phyloP scores from a whole-genome alignment of 2,329 filamentous ascomycete species.

The Pseudonectria foliicola region DNA sequence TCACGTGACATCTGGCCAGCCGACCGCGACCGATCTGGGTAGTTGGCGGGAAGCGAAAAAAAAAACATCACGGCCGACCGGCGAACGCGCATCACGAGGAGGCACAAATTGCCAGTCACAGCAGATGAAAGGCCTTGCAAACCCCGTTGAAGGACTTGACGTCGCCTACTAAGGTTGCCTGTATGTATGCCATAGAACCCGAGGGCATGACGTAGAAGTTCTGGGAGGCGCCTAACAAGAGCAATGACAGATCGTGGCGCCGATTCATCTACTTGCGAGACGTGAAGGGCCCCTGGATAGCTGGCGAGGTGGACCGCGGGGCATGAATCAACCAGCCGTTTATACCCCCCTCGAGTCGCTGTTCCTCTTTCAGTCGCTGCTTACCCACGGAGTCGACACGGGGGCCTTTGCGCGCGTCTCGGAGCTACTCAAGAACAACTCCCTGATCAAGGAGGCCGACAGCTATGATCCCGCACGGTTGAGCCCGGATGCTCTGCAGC shows the following conservation, averaged over 20 bases:
- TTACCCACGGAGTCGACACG: slow-evolving; percentile 57
- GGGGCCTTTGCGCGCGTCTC: slow-evolving; percentile 66
- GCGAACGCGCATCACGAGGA: slow-evolving; percentile 16
- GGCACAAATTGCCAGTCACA: slow-evolving; percentile 15
- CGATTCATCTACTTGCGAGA: slow-evolving; percentile 45
- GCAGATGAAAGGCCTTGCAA: slow-evolving; percentile 24
- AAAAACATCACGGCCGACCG: slow-evolving; percentile 15
- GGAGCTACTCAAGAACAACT: slow-evolving; percentile 65
- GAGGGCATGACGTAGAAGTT: slow-evolving; percentile 22
- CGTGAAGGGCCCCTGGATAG: slow-evolving; percentile 48
- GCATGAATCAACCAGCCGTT: slow-evolving; percentile 51
- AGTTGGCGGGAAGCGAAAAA: slow-evolving; percentile 9
- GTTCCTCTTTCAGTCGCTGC: slow-evolving; percentile 74
- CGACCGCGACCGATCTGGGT: slow-evolving; percentile 14
- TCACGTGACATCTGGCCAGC: slow-evolving; percentile 27
- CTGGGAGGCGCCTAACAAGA: slow-evolving; percentile 17
- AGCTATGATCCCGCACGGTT: slow-evolving; percentile 69
- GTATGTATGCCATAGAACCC: slow-evolving; percentile 23
- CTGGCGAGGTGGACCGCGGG: slow-evolving; percentile 48
- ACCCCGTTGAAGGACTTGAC: slow-evolving; percentile 19
- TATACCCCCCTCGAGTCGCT: slow-evolving; percentile 84
- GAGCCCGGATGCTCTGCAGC: slow-evolving; percentile 68
- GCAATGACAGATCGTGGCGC: slow-evolving; percentile 42
- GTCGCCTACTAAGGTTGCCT: slow-evolving; percentile 23
- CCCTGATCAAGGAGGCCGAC: slow-evolving; percentile 61